Evolutionary conservation across 2,329 filamentous ascomycete genomes (phyloP).

Genomic region (Onygenales sp.): DNA sequence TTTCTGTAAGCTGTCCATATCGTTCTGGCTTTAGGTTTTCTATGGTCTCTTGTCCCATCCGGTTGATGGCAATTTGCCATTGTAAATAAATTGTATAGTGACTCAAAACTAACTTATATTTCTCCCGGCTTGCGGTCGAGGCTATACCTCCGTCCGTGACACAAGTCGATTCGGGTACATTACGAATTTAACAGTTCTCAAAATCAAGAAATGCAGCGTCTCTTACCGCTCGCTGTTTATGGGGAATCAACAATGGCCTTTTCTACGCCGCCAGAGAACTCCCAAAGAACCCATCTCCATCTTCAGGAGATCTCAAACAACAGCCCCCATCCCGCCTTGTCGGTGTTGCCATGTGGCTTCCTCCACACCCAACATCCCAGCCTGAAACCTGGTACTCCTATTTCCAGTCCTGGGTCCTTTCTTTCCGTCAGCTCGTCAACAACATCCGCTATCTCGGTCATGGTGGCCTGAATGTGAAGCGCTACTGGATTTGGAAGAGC

Average conservation of each 20-base stretch:
- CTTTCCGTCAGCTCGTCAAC: constrained; percentile 55
- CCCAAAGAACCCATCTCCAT: constrained; percentile 5
- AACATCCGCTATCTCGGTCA: constrained; percentile 56
- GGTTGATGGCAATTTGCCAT: not conserved
- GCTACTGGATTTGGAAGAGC: constrained; percentile 66
- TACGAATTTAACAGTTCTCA: constrained; percentile 42
- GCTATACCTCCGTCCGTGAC: not conserved
- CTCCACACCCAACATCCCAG: constrained; percentile 41
- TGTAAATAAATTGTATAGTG: not conserved
- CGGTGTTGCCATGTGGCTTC: constrained; percentile 65
- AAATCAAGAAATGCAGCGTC: constrained; percentile 52
- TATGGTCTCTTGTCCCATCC: not conserved
- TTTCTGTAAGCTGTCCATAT: not conserved
- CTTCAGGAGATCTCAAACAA: not conserved
- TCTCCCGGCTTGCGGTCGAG: not conserved
- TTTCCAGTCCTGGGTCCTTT: constrained; percentile 56
- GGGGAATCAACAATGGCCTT: constrained; percentile 60
- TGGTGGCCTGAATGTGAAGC: constrained; percentile 55
- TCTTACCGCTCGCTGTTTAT: constrained; percentile 55
- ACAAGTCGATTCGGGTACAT: not conserved
- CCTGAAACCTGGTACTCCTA: constrained; percentile 53
- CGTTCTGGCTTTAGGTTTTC: not conserved
- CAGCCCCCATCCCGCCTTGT: constrained; percentile 41
- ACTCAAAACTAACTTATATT: not conserved
- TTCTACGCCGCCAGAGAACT: constrained; percentile 61